Percentiles rank a stretch among this genome's conserved stretches.
phyloP scores from a whole-genome alignment of 1,139 yeast species.

The Tardiomyces blankii region DNA sequence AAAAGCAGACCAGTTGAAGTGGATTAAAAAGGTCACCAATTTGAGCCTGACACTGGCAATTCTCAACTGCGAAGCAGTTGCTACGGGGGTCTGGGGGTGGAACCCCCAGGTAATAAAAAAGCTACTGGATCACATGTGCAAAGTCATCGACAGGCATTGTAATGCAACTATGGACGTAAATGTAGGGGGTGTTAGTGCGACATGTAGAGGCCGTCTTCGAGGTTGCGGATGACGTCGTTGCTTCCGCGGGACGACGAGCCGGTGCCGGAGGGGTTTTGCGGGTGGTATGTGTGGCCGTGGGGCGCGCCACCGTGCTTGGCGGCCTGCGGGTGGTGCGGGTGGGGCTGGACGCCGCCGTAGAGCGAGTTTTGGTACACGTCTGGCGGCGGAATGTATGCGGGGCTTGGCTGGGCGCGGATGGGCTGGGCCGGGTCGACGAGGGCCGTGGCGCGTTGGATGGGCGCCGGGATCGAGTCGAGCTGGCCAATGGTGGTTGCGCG shows the following conservation, averaged over 20 bases:
- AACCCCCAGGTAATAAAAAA: too few species aligned
- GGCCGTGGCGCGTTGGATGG: conserved; percentile 32
- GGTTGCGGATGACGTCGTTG: background rate
- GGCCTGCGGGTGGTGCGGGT: background rate
- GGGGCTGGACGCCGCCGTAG: background rate
- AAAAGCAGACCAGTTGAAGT: too few species aligned
- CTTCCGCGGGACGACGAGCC: background rate
- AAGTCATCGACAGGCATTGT: background rate
- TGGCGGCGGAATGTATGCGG: conserved; percentile 32
- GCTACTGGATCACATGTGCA: too few species aligned
- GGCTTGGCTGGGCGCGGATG: conserved; percentile 30
- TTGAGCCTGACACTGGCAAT: too few species aligned
- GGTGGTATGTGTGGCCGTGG: background rate
- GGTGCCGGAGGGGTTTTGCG: too few species aligned
- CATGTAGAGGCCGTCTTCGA: background rate
- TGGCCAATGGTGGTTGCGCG: conserved; percentile 33
- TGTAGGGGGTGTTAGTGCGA: background rate
- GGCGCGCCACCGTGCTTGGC: background rate
- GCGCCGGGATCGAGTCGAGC: conserved; percentile 29
- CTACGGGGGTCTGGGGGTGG: too few species aligned
- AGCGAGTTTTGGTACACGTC: conserved; percentile 15
- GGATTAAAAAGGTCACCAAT: too few species aligned
- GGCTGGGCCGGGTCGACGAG: conserved; percentile 28
- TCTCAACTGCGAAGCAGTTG: too few species aligned
- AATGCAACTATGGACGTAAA: background rate